Percentiles rank a stretch among this genome's conserved stretches.
phyloP scores from a whole-genome alignment of 768 basidiomycete genomes.

The Lentinula boryana region DNA sequence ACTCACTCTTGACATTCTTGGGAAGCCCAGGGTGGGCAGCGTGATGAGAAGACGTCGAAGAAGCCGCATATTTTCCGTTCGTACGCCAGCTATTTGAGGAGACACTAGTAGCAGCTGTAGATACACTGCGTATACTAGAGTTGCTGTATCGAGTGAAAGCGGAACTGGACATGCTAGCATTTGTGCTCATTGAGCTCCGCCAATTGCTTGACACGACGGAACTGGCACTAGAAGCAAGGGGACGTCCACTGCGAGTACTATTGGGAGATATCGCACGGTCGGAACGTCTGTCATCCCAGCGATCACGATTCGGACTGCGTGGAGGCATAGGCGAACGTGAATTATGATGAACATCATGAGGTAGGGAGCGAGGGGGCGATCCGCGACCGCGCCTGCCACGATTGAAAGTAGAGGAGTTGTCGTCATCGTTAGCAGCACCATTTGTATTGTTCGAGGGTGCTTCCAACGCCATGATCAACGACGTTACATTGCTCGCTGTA shows the following conservation, averaged over 20 bases:
- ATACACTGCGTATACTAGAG: constrained; percentile 64
- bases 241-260: constrained; percentile 47
- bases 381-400: constrained; percentile 37
- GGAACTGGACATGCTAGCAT: constrained; percentile 61
- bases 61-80: constrained; percentile 24
- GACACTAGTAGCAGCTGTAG: constrained; percentile 77
- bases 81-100: constrained; percentile 72
- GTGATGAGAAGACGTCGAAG: constrained; percentile 15
- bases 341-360: constrained; percentile 9
- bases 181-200: constrained; percentile 75
- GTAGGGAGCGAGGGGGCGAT: constrained; percentile 12
- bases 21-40: constrained; percentile 26
- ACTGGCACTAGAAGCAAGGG: constrained; percentile 51
- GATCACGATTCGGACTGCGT: constrained; percentile 2
- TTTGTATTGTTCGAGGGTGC: constrained; percentile 29
- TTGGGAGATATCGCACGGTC: constrained; percentile 52
- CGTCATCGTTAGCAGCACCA: constrained; percentile 17
- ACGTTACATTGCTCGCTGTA: constrained; percentile 75
- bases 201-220: constrained; percentile 67
- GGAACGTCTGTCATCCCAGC: constrained; percentile 27
- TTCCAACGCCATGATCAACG: constrained; percentile 65
- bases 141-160: constrained; percentile 81
- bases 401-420: constrained; percentile 39
- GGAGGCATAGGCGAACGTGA: constrained; percentile 9
- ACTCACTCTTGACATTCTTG: constrained; percentile 81